Percentiles rank a stretch among this genome's conserved stretches.
Evolutionary conservation across 805 yeast genomes (phyloP).

Genomic region (Cyberlindnera mycetangii): DNA sequence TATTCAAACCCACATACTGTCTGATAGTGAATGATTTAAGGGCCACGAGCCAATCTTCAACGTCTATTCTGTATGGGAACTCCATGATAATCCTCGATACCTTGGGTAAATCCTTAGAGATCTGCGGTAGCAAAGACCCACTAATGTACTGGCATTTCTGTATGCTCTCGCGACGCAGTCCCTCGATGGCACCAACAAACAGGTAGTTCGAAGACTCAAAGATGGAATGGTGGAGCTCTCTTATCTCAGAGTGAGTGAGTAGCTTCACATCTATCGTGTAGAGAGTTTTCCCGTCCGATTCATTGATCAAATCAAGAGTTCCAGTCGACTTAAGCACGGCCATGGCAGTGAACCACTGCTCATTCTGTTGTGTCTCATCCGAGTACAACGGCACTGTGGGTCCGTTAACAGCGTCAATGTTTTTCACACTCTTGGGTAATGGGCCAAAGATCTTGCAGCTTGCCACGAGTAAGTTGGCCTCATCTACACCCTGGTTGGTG

Average conservation of each 20-base stretch:
- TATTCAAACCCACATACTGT: constrained; percentile 40
- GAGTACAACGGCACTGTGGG: constrained; percentile 19
- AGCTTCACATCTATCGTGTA: constrained; percentile 55
- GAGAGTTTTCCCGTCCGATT: constrained; percentile 59
- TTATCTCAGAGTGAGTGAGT: constrained; percentile 57
- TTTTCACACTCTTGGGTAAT: constrained; percentile 23
- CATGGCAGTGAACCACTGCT: constrained; percentile 70
- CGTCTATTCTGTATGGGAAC: constrained; percentile 64
- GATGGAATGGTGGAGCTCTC: constrained; percentile 61
- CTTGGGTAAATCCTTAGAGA: constrained; percentile 30
- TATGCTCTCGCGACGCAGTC: constrained; percentile 39
- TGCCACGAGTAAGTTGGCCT: constrained; percentile 48
- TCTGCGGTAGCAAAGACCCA: constrained; percentile 16
- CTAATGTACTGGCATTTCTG: constrained; percentile 9
- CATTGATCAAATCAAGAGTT: constrained; percentile 53
- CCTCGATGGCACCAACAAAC: constrained; percentile 54
- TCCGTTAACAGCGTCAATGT: constrained; percentile 16
- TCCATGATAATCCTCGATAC: constrained; percentile 46
- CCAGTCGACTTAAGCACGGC: constrained; percentile 69
- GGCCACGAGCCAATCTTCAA: constrained; percentile 77
- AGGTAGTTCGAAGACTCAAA: constrained; percentile 57
- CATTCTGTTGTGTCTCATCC: constrained; percentile 33
- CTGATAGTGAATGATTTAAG: constrained; percentile 59
- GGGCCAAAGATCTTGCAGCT: constrained; percentile 64
- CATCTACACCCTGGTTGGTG: constrained; percentile 30